A percentile compares a stretch with the other conserved stretches of the same genome.
phyloP scores from a whole-genome alignment of 768 basidiomycete species.

The Epithele typhae region DNA sequence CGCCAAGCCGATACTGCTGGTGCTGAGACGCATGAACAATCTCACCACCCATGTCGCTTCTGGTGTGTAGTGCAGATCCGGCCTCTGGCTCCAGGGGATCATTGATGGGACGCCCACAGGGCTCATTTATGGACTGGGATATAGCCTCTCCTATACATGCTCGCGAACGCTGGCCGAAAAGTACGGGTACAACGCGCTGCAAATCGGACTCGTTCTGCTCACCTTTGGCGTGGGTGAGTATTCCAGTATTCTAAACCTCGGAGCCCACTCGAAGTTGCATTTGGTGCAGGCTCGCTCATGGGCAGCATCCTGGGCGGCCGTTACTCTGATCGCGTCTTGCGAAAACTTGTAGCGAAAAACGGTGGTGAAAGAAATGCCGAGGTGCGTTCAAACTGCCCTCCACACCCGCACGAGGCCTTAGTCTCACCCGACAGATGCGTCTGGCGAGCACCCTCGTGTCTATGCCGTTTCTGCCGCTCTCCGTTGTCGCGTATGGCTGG shows the following conservation, averaged over 20 bases:
- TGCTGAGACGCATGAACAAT: constrained; percentile 65
- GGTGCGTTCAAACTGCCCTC: constrained; percentile 38
- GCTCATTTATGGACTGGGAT: constrained; percentile 66
- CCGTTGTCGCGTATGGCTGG: constrained; percentile 74
- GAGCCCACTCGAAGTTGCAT: background rate
- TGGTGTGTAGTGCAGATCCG: constrained; percentile 34
- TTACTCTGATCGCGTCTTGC: constrained; percentile 51
- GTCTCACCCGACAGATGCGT: constrained; percentile 51
- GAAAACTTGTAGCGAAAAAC: constrained; percentile 37
- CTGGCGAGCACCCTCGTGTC: constrained; percentile 57
- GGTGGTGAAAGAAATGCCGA: constrained; percentile 57
- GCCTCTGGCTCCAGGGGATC: background rate
- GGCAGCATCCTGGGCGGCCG: constrained; percentile 57
- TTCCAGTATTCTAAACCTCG: background rate
- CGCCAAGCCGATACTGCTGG: constrained; percentile 51
- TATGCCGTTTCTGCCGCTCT: constrained; percentile 55
- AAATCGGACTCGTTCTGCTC: constrained; percentile 74
- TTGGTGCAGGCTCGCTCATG: constrained; percentile 37
- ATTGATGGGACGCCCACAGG: constrained; percentile 34
- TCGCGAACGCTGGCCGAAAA: constrained; percentile 59
- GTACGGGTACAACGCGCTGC: constrained; percentile 66
- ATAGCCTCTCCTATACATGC: constrained; percentile 69
- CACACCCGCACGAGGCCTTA: background rate
- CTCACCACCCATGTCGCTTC: constrained; percentile 59
- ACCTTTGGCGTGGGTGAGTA: constrained; percentile 62